Conservation (phyloP, 2,329 filamentous ascomycete genomes). For the Fusarium beomiforme region DNA sequence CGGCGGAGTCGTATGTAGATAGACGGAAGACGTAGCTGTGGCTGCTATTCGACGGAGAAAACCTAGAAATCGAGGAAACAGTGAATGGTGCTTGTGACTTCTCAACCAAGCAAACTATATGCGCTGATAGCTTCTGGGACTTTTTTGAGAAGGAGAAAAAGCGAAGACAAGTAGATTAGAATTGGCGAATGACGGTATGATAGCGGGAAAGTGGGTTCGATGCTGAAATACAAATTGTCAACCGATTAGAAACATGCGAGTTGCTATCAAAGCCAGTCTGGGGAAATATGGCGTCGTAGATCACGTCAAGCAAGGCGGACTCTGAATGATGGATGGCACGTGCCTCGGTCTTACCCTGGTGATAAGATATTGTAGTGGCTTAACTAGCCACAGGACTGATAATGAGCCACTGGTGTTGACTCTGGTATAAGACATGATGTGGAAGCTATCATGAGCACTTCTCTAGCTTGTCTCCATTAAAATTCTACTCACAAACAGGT, state of each 20-base stretch:
- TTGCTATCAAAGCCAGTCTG: constrained; percentile 29
- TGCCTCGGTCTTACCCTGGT: constrained; percentile 38
- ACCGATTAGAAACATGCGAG: constrained; percentile 29
- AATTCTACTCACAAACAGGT: not conserved
- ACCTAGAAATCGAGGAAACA: constrained; percentile 17
- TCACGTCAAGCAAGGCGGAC: constrained; percentile 41
- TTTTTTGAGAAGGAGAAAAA: constrained; percentile 7
- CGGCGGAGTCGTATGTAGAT: constrained; percentile 1
- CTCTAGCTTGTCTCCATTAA: not conserved
- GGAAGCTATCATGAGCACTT: constrained; percentile 8
- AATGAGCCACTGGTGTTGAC: not conserved
- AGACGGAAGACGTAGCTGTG: constrained; percentile 8
- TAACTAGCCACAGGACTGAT: not conserved
- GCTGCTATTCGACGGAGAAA: constrained; percentile 16
- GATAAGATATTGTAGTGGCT: constrained; percentile 32
- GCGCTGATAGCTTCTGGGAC: constrained; percentile 3
- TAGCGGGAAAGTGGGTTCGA: constrained; percentile 3
- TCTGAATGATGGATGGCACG: constrained; percentile 36
- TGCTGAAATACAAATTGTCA: constrained; percentile 13
- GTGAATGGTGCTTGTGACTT: constrained; percentile 24
- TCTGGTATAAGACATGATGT: not conserved
- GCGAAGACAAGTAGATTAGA: constrained; percentile 3
- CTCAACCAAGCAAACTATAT: constrained; percentile 30
- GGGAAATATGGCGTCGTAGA: constrained; percentile 37
- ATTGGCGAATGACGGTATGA: not conserved